phyloP scores from a whole-genome alignment of 1,284 basidiomycete species.

The Earliella scabrosa region DNA sequence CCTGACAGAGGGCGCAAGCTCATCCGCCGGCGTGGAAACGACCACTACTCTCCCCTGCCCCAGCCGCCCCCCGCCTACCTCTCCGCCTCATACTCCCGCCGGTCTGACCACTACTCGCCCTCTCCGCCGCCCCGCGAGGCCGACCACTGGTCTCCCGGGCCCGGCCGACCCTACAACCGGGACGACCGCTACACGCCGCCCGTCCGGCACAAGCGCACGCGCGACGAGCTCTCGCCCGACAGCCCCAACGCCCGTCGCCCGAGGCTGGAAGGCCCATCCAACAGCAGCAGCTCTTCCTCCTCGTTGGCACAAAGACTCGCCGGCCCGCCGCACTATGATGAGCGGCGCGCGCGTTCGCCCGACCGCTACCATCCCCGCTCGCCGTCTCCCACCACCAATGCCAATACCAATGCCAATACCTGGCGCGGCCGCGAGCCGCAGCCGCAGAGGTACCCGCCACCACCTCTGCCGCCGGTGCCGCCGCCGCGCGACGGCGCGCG shows the following conservation, averaged over 20 bases:
- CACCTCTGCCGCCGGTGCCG: not conserved
- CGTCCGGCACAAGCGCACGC: slow-evolving; percentile 3
- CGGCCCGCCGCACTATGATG: not conserved
- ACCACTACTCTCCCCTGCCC: too few relatives aligned
- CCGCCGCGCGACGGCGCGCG: not conserved
- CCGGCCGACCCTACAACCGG: not conserved
- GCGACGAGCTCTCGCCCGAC: slow-evolving; percentile 1
- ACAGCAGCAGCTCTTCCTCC: not conserved
- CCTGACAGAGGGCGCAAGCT: not conserved
- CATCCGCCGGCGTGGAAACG: not conserved
- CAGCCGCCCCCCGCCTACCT: not conserved
- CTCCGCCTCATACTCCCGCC: not conserved
- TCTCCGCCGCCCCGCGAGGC: not conserved
- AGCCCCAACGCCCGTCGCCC: not conserved
- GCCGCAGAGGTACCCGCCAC: not conserved
- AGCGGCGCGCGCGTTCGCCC: not conserved
- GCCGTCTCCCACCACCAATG: not conserved
- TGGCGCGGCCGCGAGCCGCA: not conserved
- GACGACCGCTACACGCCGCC: not conserved
- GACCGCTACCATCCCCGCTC: not conserved
- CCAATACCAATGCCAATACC: too few relatives aligned
- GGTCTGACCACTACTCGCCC: not conserved
- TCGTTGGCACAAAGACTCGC: not conserved
- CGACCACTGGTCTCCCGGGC: slow-evolving; percentile 8
- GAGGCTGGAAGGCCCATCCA: not conserved